phyloP scores from a whole-genome alignment of 2,329 filamentous ascomycete species.

The Phialophora macrospora region DNA sequence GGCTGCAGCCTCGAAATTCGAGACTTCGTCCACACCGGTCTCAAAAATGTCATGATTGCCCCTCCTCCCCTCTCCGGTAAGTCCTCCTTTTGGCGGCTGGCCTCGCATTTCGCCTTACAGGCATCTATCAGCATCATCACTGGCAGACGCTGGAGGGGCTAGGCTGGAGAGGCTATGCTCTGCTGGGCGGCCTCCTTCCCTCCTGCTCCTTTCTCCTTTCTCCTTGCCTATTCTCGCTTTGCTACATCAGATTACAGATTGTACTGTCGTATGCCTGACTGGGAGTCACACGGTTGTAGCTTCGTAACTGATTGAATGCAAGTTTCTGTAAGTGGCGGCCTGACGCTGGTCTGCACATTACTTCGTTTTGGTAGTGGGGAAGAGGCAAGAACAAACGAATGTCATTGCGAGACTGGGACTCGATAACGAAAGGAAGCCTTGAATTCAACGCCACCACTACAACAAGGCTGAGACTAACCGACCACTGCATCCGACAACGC shows the following conservation, averaged over 20 bases:
- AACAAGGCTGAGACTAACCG: not conserved
- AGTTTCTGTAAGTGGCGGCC: not conserved
- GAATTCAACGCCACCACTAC: not conserved
- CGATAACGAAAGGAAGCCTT: slow-evolving; percentile 1
- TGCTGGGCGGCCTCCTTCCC: not conserved
- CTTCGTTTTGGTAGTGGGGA: no score
- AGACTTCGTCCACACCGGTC: not conserved
- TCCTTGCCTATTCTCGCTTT: no score
- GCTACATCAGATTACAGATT: no score
- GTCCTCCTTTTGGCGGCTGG: not conserved
- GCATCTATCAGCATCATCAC: not conserved
- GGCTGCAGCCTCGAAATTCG: no score
- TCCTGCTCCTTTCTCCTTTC: no score
- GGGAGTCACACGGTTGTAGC: not conserved
- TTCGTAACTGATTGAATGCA: not conserved
- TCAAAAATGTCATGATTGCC: not conserved
- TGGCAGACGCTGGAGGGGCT: not conserved
- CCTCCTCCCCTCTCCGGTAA: not conserved
- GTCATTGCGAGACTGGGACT: not conserved
- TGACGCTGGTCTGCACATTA: no score
- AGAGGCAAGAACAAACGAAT: not conserved
- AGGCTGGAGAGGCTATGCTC: not conserved
- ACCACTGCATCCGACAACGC: slow-evolving; percentile 1
- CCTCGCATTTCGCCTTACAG: slow-evolving; percentile 1
- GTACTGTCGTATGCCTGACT: no score